Base-by-base conservation (phyloP, 139 green algal species). In the Picochlorum sp. region DNA sequence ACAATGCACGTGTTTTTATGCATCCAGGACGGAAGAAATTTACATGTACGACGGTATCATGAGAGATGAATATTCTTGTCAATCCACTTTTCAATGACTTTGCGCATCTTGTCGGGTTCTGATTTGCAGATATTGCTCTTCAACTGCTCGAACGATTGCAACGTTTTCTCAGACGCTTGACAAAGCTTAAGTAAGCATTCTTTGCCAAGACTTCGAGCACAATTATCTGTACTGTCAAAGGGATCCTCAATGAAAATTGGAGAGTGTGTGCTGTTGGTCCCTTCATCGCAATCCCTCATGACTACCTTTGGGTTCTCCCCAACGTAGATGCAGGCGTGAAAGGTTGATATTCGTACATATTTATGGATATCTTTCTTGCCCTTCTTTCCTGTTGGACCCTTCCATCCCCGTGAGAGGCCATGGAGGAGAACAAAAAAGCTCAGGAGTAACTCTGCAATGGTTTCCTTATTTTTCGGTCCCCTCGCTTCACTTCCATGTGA, bases 151-250 rank as follows among this genome's bases (percentile, higher is more conserved):
- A 41, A 11, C 0, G 34, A 14, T 11, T 41, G 34, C 9, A 41
- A 41, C 10, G 34, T 41, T 11, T 11, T 41, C 34, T 41, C 34
- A 41, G 34, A 41, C 9, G 34, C 34, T 41, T 14, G 34, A 11
- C 5, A 41, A 10, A 41, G 13, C 34, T 41, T 41, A 11, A 11
- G 34, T 11, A 41, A 11, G 34, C 34, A 11, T 49, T 30, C 1
- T 45, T 49, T 6, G 18, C 70, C 30, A 45, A 76, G 32, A 2
- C 63, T 76, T 44, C 70, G 63, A 15, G 62, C 70, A 14, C 62
- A 71, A 67, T 76, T 76, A 44, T 76, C 70, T 23, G 70, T 64
- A 47, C 52, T 62, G 70, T 76, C 70, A 24, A 72, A 71, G 3
- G 70, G 70, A 37, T 76, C 70, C 52, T 76, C 70, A 7, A 75